Conservation (phyloP, 2,329 filamentous ascomycete species). For the Penicillium sp. region DNA sequence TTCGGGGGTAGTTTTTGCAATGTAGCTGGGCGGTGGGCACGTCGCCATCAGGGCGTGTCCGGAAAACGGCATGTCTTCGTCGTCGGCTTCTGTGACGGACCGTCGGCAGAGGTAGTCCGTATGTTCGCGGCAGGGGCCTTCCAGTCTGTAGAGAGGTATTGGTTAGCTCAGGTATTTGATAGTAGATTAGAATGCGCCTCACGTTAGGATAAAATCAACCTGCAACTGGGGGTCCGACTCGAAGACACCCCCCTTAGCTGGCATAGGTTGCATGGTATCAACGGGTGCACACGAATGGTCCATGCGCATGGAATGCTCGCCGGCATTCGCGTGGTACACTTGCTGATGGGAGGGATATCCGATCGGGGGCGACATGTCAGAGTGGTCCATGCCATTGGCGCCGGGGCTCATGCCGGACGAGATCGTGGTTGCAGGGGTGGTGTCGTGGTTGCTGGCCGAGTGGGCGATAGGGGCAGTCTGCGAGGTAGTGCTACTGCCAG, state of each 20-base stretch:
- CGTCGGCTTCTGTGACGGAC: slow-evolving; percentile 47
- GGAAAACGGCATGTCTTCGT: slow-evolving; percentile 56
- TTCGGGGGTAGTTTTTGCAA: slow-evolving; percentile 45
- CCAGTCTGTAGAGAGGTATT: slow-evolving; percentile 40
- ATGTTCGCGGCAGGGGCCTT: slow-evolving; percentile 42
- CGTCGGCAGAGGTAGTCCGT: slow-evolving; percentile 88
- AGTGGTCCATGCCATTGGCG: slow-evolving; percentile 20
- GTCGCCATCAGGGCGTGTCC: slow-evolving; percentile 91
- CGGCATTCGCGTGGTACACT: slow-evolving; percentile 16
- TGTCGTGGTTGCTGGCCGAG: slow-evolving; percentile 21
- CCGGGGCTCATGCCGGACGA: slow-evolving; percentile 27
- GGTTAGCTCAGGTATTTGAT: background rate
- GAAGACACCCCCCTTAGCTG: slow-evolving; percentile 33
- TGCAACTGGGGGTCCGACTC: slow-evolving; percentile 41
- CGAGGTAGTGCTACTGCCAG: slow-evolving; percentile 32
- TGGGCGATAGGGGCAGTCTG: slow-evolving; percentile 22
- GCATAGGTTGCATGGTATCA: slow-evolving; percentile 11
- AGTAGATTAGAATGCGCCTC: slow-evolving; percentile 16
- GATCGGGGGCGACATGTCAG: slow-evolving; percentile 24
- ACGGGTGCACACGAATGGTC: slow-evolving; percentile 16
- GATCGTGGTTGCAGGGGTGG: slow-evolving; percentile 30
- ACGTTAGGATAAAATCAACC: slow-evolving; percentile 43
- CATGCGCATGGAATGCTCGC: slow-evolving; percentile 21
- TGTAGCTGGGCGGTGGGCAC: slow-evolving; percentile 64
- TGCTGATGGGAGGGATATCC: slow-evolving; percentile 21